phyloP scores from a whole-genome alignment of 345 rosid genomes.

The Aquilaria yunnanensis region DNA sequence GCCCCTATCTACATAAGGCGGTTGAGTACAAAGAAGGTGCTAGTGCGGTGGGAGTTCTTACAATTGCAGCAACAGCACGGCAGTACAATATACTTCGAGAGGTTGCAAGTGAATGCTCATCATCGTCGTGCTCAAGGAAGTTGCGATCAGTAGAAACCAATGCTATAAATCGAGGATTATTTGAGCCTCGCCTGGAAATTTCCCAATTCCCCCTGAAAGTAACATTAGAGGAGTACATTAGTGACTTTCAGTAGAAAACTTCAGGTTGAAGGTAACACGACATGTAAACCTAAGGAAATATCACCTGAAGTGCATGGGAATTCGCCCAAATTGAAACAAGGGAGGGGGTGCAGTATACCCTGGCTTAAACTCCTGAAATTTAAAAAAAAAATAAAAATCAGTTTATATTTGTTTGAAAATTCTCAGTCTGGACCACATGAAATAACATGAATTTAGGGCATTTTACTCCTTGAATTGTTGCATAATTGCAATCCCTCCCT shows the following conservation, averaged over 20 bases:
- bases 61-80: conserved; percentile 57
- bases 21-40: background rate
- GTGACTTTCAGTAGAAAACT: background rate
- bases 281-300: background rate
- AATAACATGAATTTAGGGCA: no score
- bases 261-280: background rate
- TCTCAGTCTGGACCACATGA: no score
- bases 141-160: conserved; percentile 61
- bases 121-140: conserved; percentile 31
- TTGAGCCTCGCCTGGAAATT: conserved; percentile 44
- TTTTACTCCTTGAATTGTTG: no score
- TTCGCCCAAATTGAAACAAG: conserved; percentile 54
- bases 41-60: conserved; percentile 22
- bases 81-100: conserved; percentile 51
- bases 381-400: conserved; percentile 5
- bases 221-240: background rate
- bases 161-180: conserved; percentile 47
- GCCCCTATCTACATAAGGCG: background rate
- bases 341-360: conserved; percentile 88
- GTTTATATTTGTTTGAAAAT: background rate
- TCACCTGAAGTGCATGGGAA: conserved; percentile 79
- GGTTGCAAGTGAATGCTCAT: conserved; percentile 47
- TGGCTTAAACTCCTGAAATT: conserved; percentile 70
- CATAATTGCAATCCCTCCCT: no score
- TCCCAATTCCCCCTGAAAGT: conserved; percentile 71